Conservation (phyloP, 148 eudicot genomes). For the Rhododendron kiyosumense region DNA sequence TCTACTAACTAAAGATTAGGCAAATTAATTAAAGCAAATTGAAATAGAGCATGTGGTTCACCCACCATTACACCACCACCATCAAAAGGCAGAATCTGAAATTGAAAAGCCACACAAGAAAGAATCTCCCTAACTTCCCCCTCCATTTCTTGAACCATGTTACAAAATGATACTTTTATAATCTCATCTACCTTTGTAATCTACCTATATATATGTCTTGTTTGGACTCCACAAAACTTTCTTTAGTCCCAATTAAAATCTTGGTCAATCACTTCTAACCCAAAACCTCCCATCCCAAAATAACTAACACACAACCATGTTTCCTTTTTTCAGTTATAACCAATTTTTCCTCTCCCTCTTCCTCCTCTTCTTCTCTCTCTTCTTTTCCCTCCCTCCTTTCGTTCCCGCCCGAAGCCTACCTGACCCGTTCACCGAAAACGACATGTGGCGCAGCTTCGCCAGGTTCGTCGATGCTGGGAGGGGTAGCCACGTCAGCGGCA, state of each 20-base stretch:
- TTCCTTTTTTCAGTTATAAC: constrained; percentile 20
- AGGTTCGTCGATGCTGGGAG: constrained; percentile 45
- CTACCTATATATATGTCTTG: not conserved
- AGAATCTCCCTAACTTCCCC: constrained; percentile 54
- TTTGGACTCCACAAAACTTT: not conserved
- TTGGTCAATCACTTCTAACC: not conserved
- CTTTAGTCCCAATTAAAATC: not conserved
- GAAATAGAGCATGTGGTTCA: constrained; percentile 31
- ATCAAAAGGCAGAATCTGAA: constrained; percentile 24
- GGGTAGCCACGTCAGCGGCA: constrained; percentile 51
- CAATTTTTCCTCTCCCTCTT: constrained; percentile 10
- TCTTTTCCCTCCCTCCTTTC: constrained; percentile 9
- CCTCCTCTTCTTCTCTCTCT: constrained; percentile 5
- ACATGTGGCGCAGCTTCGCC: constrained; percentile 47
- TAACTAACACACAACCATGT: constrained; percentile 35
- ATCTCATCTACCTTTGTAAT: not conserved
- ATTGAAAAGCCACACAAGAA: constrained; percentile 29
- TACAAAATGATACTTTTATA: not conserved
- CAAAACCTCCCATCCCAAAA: constrained; percentile 8
- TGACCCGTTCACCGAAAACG: constrained; percentile 15
- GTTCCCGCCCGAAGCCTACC: constrained; percentile 44
- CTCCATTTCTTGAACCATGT: constrained; percentile 18
- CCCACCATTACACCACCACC: constrained; percentile 32
- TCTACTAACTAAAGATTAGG: not conserved
- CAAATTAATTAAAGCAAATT: not conserved